Conservation (phyloP, 2,329 filamentous ascomycete genomes). For the Hypoxylon rubiginosum region DNA sequence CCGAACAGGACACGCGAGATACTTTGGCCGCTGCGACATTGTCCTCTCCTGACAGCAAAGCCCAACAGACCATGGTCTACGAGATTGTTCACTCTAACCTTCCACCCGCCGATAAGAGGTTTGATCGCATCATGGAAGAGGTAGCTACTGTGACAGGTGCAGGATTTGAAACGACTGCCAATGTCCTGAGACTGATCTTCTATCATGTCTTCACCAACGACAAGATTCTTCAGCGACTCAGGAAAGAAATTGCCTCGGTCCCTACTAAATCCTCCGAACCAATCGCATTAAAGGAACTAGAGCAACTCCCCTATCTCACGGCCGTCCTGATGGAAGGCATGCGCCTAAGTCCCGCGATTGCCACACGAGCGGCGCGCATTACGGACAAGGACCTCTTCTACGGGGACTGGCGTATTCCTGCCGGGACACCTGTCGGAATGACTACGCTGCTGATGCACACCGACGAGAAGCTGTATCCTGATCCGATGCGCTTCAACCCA, state of each 20-base stretch:
- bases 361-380: constrained; percentile 57
- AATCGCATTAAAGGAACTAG: constrained; percentile 7
- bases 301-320: constrained; percentile 54
- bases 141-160: constrained; percentile 15
- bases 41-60: constrained; percentile 5
- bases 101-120: constrained; percentile 8
- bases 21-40: constrained; percentile 3
- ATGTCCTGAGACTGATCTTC: constrained; percentile 25
- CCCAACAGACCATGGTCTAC: constrained; percentile 17
- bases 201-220: constrained; percentile 37
- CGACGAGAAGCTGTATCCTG: constrained; percentile 42
- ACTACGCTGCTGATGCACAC: constrained; percentile 45
- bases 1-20: constrained; percentile 17
- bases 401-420: constrained; percentile 40
- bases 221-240: constrained; percentile 31
- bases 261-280: background rate
- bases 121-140: constrained; percentile 5
- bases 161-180: constrained; percentile 13
- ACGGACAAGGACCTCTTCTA: constrained; percentile 46
- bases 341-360: constrained; percentile 58
- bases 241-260: constrained; percentile 10
- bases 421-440: constrained; percentile 48
- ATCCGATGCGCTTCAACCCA: constrained; percentile 41
- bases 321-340: constrained; percentile 61
- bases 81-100: constrained; percentile 11